Evolutionary conservation across 2,329 filamentous ascomycete species (phyloP), one percentile per base, ranked within the genome.

Genomic region (Bipolaris gigantea): DNA sequence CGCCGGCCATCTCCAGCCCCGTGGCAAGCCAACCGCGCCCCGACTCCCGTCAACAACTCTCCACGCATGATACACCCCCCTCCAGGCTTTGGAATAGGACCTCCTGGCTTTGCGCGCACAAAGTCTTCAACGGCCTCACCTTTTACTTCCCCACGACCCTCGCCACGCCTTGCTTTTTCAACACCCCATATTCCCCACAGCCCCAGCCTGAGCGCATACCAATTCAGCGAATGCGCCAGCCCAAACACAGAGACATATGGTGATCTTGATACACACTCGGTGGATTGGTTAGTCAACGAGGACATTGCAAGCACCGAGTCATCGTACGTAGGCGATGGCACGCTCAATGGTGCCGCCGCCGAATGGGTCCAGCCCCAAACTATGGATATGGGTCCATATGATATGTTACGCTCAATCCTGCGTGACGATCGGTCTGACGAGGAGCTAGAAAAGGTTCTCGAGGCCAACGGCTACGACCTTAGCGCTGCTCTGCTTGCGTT

Each of bases 321-420:
- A 21, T 89, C 87, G 21, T 76, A 84, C 36, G 82, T 85, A 33
- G 85, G 83, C 9, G 81, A 88, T 15, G 91, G 87, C 61, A 86
- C 84, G 32, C 81, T 93, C 56, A 92, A 91, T 67, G 88, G 86
- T 39, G 88, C 88, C 13, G 90, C 90, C 5, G 89, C 92, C 21
- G 92, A 97, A 73, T 97, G 85, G 77, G 80, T 87, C 43, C 79
- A 80, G 55, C 79, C 82, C 13, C 82, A 84, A 71, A 89, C 89
- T 68, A 85, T 86, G 52, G 92, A 97, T 69, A 97, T 99, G 93
- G 95, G 90, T 54, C 93, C 94, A 0, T 96, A 97, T 75, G 94
- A 99, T 72, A 97, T 99, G 85, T 82, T 99, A 51, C 89, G 94
- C 57, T 97, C 93, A 5, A 95, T 99, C 36, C 81, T 99, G 23